Evolutionary conservation across 257 asterid genomes (phyloP), one percentile per base, ranked within the genome.

Genomic region (Verbascum thapsus): DNA sequence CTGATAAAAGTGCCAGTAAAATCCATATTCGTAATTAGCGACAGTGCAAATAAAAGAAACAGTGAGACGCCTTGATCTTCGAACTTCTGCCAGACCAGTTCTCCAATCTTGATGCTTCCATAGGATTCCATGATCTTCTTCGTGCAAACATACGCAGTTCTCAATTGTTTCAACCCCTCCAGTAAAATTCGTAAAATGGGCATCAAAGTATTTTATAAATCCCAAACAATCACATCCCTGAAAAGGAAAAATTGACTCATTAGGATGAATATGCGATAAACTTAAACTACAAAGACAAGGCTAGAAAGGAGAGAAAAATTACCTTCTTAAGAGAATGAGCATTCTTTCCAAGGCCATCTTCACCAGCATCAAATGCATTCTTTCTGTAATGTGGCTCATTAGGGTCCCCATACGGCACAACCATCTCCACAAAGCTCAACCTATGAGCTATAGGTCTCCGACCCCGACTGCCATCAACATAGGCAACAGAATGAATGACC

Each of bases 41-140:
- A 94, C 96, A 11, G 99, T 94, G 81, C 97, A 94, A 61, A 94
- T 76, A 68, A 81, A 94, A 43, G 97, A 94, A 72, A 83, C 96
- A 4, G 97, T 89, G 47, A 94, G 91, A 17, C 97, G 91, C 75
- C 99, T 81, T n/a, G 99, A 94, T 72, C 99, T 78, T 43, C 97
- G 86, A 69, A 90, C 94, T 78, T 94, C 99, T 5, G 99, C 91
- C 38, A 80, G 61, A 67, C 96, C 97, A 53, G 96, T 89, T 78
- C 99, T 87, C 99, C 99, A 94, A 53, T 94, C 99, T 61, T 94
- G 97, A 83, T 94, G 99, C 82, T 94, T 94, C 99, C 99, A 94
- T 47, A 94, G 80, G 63, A 94, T 84, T 70, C 99, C 99, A 52
- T 87, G 78, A 76, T 94, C 99, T 75, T 94, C 99, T 68, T 94